Conservation (phyloP, 2,329 filamentous ascomycete species). For the Hysterium pulicare region DNA sequence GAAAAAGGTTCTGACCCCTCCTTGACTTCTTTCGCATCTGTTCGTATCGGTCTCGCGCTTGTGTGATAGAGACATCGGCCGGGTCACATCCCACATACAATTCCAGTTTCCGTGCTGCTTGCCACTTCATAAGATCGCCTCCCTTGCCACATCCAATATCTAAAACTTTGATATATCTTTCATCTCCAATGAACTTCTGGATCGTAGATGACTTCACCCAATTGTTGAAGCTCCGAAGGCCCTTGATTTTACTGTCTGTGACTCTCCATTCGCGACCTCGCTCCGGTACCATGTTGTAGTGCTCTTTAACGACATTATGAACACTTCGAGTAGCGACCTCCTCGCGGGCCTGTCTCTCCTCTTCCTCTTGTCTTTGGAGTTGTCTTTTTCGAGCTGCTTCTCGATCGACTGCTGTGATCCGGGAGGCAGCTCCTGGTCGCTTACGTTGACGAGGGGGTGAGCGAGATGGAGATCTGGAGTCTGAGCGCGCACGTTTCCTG, state of each 20-base stretch:
- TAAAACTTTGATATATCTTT: slow-evolving; percentile 68
- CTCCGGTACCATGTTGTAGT: slow-evolving; percentile 95
- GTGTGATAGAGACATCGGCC: slow-evolving; percentile 85
- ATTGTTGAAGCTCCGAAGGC: slow-evolving; percentile 92
- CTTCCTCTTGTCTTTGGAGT: slow-evolving; percentile 40
- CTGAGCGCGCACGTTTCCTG: slow-evolving; percentile 22
- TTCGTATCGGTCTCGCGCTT: slow-evolving; percentile 80
- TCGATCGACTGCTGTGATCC: slow-evolving; percentile 64
- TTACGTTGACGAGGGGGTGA: slow-evolving; percentile 62
- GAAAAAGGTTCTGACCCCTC: slow-evolving; percentile 62
- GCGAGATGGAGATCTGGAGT: slow-evolving; percentile 33
- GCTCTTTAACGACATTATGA: slow-evolving; percentile 83
- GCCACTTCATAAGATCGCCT: slow-evolving; percentile 93
- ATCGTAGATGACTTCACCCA: slow-evolving; percentile 98
- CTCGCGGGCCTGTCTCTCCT: slow-evolving; percentile 47
- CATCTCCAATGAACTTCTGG: slow-evolving; percentile 70
- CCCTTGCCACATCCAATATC: slow-evolving; percentile 97
- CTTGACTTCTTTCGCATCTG: slow-evolving; percentile 62
- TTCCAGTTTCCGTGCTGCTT: slow-evolving; percentile 82
- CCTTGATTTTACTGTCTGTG: slow-evolving; percentile 92
- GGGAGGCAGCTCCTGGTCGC: slow-evolving; percentile 50
- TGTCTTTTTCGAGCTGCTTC: slow-evolving; percentile 61
- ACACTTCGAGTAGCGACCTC: slow-evolving; percentile 54
- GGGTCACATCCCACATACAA: slow-evolving; percentile 94
- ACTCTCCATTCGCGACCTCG: slow-evolving; percentile 91